Percentiles rank a stretch among this genome's conserved stretches.
These are phyloP conservation scores for Teunomyces barrocoloradensis DNA, from an alignment of 805 yeast species.

Conservation along the genomic window DNA sequence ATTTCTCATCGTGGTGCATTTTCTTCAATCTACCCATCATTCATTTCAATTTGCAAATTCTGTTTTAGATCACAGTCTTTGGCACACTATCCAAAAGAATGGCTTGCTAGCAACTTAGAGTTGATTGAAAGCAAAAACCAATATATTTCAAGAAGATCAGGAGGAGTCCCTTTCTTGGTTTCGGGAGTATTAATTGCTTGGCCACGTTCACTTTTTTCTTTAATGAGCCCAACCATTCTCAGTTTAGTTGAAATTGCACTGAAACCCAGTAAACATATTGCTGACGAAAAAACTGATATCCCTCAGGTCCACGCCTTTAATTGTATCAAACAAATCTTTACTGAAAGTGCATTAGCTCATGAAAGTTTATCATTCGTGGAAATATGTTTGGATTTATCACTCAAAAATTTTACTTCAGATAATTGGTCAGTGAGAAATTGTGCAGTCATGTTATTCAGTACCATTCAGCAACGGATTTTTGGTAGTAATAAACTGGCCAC, in stretches of 20 bases:
- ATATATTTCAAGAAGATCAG: constrained; percentile 83
- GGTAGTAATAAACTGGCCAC: constrained; percentile 49
- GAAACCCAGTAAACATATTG: constrained; percentile 43
- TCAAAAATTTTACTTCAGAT: constrained; percentile 59
- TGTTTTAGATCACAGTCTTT: constrained; percentile 38
- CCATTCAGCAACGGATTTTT: constrained; percentile 76
- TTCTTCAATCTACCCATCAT: constrained; percentile 82
- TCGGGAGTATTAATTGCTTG: constrained; percentile 66
- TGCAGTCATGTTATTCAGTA: constrained; percentile 88
- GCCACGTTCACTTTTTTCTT: constrained; percentile 21
- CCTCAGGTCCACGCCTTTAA: constrained; percentile 96
- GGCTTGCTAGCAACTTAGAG: constrained; percentile 60
- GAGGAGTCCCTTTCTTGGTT: constrained; percentile 81
- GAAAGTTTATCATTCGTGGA: constrained; percentile 52
- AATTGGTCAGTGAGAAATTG: constrained; percentile 90
- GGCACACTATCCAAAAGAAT: constrained; percentile 43
- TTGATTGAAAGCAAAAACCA: constrained; percentile 58
- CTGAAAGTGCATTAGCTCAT: constrained; percentile 64
- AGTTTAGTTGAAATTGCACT: constrained; percentile 54
- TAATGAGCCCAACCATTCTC: constrained; percentile 51
- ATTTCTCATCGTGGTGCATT: constrained; percentile 92
- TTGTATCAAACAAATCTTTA: constrained; percentile 71
- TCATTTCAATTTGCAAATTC: constrained; percentile 60
- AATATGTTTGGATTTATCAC: constrained; percentile 56
- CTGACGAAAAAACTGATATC: constrained; percentile 60